These are phyloP conservation scores for Saccharum officinarum DNA, from an alignment of 176 grass and related monocot genomes.

Conservation along the genomic window DNA sequence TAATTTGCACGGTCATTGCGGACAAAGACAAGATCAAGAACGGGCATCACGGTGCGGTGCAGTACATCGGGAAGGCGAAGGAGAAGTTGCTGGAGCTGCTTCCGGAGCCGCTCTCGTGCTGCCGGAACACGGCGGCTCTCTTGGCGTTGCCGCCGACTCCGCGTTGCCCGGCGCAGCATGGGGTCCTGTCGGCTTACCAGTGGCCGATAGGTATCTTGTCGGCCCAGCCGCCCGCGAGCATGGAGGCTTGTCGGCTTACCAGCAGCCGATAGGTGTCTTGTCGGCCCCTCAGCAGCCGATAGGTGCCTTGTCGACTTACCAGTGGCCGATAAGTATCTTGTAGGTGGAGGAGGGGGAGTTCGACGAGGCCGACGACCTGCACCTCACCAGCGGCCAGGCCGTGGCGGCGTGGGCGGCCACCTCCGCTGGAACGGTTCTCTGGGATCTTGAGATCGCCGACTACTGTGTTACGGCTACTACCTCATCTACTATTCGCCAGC, in stretches of 20 bases:
- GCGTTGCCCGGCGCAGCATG: constrained; percentile 26
- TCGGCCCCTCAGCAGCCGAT: too few species aligned
- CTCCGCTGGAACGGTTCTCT: constrained; percentile 33
- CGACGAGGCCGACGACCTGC: constrained; percentile 64
- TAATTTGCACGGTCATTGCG: neutral
- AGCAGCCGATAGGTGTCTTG: too few species aligned
- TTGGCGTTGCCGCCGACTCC: neutral
- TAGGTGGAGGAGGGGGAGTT: constrained; percentile 49
- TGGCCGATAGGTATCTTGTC: too few species aligned
- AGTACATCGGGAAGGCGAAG: constrained; percentile 78
- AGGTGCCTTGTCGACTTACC: too few species aligned
- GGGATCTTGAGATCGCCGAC: constrained; percentile 49
- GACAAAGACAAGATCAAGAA: neutral
- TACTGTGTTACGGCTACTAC: too few species aligned
- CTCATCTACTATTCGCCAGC: too few species aligned
- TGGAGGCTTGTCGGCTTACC: too few species aligned
- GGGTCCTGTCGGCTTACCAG: too few species aligned
- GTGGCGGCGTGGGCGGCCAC: constrained; percentile 47
- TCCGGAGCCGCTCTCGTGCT: constrained; percentile 45
- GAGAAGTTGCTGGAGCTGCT: constrained; percentile 67
- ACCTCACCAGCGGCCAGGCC: constrained; percentile 54
- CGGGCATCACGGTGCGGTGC: neutral
- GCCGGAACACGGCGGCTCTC: neutral
- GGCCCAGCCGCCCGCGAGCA: too few species aligned
- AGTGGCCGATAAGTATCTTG: neutral